phyloP scores from a whole-genome alignment of 2,329 filamentous ascomycete genomes.

The Aspergillus sp. region DNA sequence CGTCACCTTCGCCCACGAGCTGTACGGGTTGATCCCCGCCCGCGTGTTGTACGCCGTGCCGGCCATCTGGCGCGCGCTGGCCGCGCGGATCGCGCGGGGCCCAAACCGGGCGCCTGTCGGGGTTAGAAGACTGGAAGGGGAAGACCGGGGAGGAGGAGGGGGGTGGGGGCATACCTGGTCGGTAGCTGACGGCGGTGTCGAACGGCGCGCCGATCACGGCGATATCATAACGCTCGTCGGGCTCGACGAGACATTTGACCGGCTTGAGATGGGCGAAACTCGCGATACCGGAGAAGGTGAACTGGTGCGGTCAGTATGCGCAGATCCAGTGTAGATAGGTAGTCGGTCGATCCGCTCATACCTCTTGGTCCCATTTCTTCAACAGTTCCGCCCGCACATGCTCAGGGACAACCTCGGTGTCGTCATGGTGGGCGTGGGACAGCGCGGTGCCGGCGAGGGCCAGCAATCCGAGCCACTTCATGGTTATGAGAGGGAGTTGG shows the following conservation, averaged over 20 bases:
- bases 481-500: constrained; percentile 5
- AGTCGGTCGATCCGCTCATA: constrained; percentile 19
- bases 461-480: constrained; percentile 33
- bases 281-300: constrained; percentile 71
- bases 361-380: constrained; percentile 49
- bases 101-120: constrained; percentile 70
- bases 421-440: constrained; percentile 41
- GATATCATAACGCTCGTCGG: constrained; percentile 65
- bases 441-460: constrained; percentile 32
- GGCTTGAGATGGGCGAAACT: constrained; percentile 71
- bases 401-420: constrained; percentile 38
- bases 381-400: constrained; percentile 43
- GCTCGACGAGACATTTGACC: constrained; percentile 67
- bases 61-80: constrained; percentile 75
- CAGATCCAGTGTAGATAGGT: not conserved
- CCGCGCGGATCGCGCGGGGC: constrained; percentile 80
- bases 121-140: not conserved
- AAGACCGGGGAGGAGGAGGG: no score
- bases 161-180: constrained; percentile 53
- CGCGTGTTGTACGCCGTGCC: constrained; percentile 81
- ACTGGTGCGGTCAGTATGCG: constrained; percentile 34
- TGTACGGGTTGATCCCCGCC: constrained; percentile 79
- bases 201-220: constrained; percentile 72
- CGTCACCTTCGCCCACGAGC: constrained; percentile 72
- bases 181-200: constrained; percentile 70